Base-by-base conservation (phyloP, 2,329 filamentous ascomycete species). In the Cytospora chrysosperma region DNA sequence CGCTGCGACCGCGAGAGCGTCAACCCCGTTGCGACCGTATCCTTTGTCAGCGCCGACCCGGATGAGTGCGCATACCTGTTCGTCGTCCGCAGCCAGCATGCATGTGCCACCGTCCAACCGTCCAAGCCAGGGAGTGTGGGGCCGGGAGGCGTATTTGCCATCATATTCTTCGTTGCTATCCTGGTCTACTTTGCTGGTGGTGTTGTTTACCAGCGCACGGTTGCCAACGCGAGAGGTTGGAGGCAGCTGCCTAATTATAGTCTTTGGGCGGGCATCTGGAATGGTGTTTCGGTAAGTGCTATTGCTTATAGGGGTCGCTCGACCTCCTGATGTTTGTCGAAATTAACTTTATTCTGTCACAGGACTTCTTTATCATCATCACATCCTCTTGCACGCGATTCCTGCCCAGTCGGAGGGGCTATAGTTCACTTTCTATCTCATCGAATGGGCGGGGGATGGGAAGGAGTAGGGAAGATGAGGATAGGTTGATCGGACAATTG, bases 51-150 rank as follows among this genome's bases (percentile, higher is more conserved):
- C 64, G 79, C 81, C 51, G 89, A 93, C 66, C 89, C 91, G 49
- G 93, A 98, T 73, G 89, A 96, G 65, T 99, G 95, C 81, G 87
- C 92, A 32, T 99, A 98, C 77, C 91, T 96, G 77, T 99, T 99
- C 79, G 93, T 98, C 75, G 89, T 93, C 56, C 90, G 94, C 68
- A 95, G 92, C 27, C 83, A 86, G 53, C 90, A 92, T 69, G 94
- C 93, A 13, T 99, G 95, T 70, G 81, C 84, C 15, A 81, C 81
- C 61, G 82, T 84, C 52, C 85, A 88, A 72, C 87, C 88, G 63
- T 87, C 90, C 74, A 91, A 90, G 74, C 82, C 91, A 77, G 77
- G 93, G 80, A 79, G 88, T 76, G 78, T 89, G 81, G 76, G 91
- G 72, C 78, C 95, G 76, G 72, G 90, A 74, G 77, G 92, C 80